phyloP scores from a whole-genome alignment of 1,284 basidiomycete species.

The Irpex sp. region DNA sequence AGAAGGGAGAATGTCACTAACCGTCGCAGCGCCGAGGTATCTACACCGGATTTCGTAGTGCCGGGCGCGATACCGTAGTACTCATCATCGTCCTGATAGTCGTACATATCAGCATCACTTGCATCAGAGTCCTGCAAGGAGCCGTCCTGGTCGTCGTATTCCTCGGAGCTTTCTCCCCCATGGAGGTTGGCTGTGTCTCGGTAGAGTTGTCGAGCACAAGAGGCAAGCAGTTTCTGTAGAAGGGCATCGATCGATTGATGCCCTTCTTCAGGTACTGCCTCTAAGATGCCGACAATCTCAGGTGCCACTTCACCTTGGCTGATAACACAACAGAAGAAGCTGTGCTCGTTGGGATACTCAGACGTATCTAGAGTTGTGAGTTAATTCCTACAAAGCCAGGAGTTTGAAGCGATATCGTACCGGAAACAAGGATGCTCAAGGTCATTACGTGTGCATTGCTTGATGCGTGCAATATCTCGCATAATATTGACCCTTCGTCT shows the following conservation, averaged over 20 bases:
- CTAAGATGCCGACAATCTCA: conserved; percentile 35
- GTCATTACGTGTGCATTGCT: conserved; percentile 31
- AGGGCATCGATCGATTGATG: conserved; percentile 43
- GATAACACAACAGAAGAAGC: conserved; percentile 45
- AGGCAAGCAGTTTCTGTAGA: conserved; percentile 22
- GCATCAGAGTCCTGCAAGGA: conserved; percentile 15
- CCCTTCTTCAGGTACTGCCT: conserved; percentile 37
- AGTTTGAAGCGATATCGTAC: conserved; percentile 27
- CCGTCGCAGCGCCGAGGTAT: conserved; percentile 21
- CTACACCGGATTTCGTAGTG: conserved; percentile 5
- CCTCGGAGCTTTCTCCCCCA: background rate
- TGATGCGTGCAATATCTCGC: conserved; percentile 34
- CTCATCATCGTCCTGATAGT: conserved; percentile 25
- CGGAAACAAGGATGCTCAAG: conserved; percentile 49
- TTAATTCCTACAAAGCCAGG: background rate
- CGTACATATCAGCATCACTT: conserved; percentile 23
- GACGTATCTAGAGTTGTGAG: conserved; percentile 44
- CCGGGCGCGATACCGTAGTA: conserved; percentile 11
- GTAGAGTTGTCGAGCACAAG: conserved; percentile 14
- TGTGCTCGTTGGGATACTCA: conserved; percentile 56
- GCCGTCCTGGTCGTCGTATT: conserved; percentile 21
- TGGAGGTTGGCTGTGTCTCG: too few relatives aligned
- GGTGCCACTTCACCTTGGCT: conserved; percentile 31
- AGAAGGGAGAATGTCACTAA: conserved; percentile 10
- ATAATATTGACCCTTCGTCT: conserved; percentile 57